Evolutionary conservation across 2,329 filamentous ascomycete genomes (phyloP).

Genomic region (Aureobasidium namibiae): DNA sequence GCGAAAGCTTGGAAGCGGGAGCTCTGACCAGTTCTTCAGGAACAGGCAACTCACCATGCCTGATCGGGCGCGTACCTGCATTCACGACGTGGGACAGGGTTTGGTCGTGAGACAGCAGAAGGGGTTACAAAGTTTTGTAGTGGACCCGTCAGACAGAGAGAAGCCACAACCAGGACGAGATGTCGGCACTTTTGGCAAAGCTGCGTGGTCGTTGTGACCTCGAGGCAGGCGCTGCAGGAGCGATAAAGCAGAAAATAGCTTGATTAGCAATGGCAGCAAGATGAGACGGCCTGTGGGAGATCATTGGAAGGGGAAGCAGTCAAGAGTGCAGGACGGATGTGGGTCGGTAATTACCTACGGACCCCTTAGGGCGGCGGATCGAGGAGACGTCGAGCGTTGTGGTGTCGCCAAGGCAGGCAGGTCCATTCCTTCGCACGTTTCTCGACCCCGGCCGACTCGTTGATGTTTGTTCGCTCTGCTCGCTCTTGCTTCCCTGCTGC

Average conservation of each 20-base stretch:
- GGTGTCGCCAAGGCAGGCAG: background rate
- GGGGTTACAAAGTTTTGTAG: background rate
- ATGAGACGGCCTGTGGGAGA: background rate
- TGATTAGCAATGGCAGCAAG: background rate
- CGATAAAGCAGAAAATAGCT: background rate
- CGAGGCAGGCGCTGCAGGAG: background rate
- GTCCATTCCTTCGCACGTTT: background rate
- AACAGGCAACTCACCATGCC: constrained; percentile 5
- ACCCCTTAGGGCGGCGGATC: constrained; percentile 1
- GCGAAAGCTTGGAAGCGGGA: background rate
- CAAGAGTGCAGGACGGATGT: background rate
- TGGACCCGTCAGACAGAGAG: background rate
- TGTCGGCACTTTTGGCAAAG: background rate
- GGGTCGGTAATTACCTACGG: background rate
- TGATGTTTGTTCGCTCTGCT: background rate
- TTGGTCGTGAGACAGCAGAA: background rate
- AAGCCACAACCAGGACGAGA: background rate
- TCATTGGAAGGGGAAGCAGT: background rate
- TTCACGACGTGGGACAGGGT: background rate
- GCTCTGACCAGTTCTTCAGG: background rate
- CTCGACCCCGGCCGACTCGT: background rate
- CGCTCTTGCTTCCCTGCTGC: background rate
- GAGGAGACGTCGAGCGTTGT: background rate
- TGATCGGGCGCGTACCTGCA: constrained; percentile 4
- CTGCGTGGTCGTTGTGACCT: background rate